phyloP scores from a whole-genome alignment of 768 basidiomycete genomes.

The Trametes coccinea region DNA sequence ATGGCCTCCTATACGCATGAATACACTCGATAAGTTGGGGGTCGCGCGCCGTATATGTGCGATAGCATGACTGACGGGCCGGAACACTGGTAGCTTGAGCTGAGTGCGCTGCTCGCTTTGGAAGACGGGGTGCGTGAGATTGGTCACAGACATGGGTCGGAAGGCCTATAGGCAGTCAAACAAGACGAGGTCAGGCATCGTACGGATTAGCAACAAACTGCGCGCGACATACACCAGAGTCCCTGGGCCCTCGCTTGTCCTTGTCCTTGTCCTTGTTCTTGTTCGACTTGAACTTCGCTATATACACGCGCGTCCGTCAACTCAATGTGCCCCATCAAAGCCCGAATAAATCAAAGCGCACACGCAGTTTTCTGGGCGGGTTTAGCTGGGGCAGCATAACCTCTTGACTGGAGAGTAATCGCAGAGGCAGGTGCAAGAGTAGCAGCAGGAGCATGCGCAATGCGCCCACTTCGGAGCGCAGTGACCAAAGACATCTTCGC shows the following conservation, averaged over 20 bases:
- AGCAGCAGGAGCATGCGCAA: not conserved
- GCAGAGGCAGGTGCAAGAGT: conserved; percentile 3
- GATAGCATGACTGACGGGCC: conserved; percentile 38
- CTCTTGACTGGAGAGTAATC: conserved; percentile 1
- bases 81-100: conserved; percentile 44
- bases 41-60: too few relatives aligned
- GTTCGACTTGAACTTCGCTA: conserved; percentile 19
- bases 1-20: conserved; percentile 34
- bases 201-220: too few relatives aligned
- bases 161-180: conserved; percentile 39
- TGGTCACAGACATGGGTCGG: conserved; percentile 39
- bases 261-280: not conserved
- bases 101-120: conserved; percentile 37
- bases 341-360: not conserved
- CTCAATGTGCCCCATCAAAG: not conserved
- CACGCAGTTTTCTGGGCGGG: conserved; percentile 9
- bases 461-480: conserved; percentile 6
- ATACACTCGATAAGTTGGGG: not conserved
- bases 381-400: conserved; percentile 16
- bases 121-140: conserved; percentile 45
- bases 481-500: conserved; percentile 2
- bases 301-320: not conserved
- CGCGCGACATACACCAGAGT: conserved; percentile 14
- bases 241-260: conserved; percentile 6
- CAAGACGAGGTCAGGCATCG: too few relatives aligned